A percentile compares a stretch with the other conserved stretches of the same genome.
Evolutionary conservation across 2,329 filamentous ascomycete species (phyloP).

Genomic region (Aspergillus aculeatus): DNA sequence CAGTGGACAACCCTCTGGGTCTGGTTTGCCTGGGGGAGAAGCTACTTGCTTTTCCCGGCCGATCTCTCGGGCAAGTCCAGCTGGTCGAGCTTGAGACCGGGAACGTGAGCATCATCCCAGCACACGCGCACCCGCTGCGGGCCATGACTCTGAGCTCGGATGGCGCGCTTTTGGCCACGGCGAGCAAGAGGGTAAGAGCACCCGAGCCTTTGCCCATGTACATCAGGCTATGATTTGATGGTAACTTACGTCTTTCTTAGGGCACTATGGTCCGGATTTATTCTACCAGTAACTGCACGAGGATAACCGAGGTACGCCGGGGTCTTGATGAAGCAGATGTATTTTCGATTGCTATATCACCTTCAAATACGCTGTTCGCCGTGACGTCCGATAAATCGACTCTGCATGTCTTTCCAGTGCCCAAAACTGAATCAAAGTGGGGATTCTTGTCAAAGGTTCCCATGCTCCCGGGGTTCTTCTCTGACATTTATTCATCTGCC

Average conservation of each 20-base stretch:
- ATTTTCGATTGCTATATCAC: conserved; percentile 85
- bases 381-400: conserved; percentile 97
- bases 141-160: conserved; percentile 78
- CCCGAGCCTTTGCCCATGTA: background rate
- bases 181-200: conserved; percentile 68
- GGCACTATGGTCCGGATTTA: conserved; percentile 89
- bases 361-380: conserved; percentile 74
- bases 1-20: conserved; percentile 77
- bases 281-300: conserved; percentile 74
- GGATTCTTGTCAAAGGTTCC: conserved; percentile 81
- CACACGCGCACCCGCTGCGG: conserved; percentile 75
- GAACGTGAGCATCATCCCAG: conserved; percentile 90
- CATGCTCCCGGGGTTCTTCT: conserved; percentile 80
- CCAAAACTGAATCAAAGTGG: conserved; percentile 67
- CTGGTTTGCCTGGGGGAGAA: conserved; percentile 74
- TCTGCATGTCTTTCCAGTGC: conserved; percentile 80
- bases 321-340: conserved; percentile 86
- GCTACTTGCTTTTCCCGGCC: conserved; percentile 80
- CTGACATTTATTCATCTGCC: conserved; percentile 83
- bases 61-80: conserved; percentile 83
- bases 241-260: conserved; percentile 33
- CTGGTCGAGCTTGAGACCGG: conserved; percentile 74
- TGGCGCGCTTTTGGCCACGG: conserved; percentile 79
- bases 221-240: conserved; percentile 14
- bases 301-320: conserved; percentile 78